Percentiles rank a stretch among this genome's conserved stretches.
Conservation (phyloP, 192 early-diverging fungal species). For the Mortierella alpina region DNA sequence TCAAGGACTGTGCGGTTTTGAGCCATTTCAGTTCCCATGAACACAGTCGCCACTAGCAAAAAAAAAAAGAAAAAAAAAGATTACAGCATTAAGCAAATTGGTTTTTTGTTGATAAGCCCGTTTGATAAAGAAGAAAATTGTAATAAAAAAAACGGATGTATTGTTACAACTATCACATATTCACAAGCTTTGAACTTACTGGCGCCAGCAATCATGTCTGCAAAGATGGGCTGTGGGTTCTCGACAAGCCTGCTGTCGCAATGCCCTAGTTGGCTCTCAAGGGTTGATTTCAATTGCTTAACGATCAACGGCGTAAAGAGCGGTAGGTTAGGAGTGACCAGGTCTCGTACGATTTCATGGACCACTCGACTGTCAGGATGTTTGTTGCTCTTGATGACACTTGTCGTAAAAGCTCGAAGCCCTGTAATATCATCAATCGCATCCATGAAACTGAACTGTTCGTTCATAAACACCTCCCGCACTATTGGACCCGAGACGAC, state of each 20-base stretch:
- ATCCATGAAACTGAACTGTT: conserved; percentile 29
- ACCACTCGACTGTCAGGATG: conserved; percentile 3
- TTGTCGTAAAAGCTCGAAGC: conserved; percentile 1
- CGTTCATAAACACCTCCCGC: conserved; percentile 53
- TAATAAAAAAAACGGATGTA: background rate
- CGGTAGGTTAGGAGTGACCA: conserved; percentile 51
- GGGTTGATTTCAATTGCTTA: background rate
- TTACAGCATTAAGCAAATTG: no score
- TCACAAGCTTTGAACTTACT: conserved; percentile 13
- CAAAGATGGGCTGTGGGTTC: conserved; percentile 30
- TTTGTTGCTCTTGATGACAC: conserved; percentile 26
- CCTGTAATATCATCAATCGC: conserved; percentile 27
- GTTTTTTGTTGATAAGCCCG: no score
- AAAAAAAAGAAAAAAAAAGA: background rate
- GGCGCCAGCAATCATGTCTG: conserved; percentile 52
- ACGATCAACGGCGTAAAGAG: conserved; percentile 48
- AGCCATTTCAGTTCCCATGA: conserved; percentile 33
- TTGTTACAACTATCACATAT: background rate
- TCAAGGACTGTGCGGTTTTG: conserved; percentile 24
- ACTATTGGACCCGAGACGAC: conserved; percentile 36
- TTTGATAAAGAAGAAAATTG: background rate
- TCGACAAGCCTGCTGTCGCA: conserved; percentile 25
- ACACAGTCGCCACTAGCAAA: conserved; percentile 31
- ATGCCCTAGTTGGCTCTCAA: conserved; percentile 18
- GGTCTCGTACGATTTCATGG: conserved; percentile 41